Percentiles rank a stretch among this genome's conserved stretches.
These are phyloP conservation scores for Dunaliella primolecta DNA, from an alignment of 139 green algal genomes.

Conservation along the genomic window DNA sequence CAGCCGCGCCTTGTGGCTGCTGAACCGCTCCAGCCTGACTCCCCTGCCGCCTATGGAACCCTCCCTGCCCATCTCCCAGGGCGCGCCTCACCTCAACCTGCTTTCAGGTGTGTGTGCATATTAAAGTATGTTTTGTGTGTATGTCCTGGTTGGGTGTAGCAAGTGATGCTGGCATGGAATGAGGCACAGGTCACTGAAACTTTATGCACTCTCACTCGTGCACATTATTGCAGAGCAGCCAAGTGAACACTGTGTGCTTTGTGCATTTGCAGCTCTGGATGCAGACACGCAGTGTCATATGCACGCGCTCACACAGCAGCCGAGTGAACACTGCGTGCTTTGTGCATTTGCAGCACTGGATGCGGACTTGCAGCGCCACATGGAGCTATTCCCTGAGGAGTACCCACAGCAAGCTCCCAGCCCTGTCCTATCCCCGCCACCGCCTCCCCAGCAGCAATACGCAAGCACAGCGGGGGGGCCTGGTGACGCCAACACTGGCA, in stretches of 20 bases:
- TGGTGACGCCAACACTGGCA: too few species aligned
- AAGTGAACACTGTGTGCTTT: too few species aligned
- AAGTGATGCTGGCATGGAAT: too few species aligned
- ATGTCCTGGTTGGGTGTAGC: too few species aligned
- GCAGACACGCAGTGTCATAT: neutral
- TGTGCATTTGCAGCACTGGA: constrained; percentile 21
- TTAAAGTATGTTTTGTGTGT: too few species aligned
- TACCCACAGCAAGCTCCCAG: too few species aligned
- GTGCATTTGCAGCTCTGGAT: constrained; percentile 7
- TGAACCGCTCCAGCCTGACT: constrained; percentile 24
- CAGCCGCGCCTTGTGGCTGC: constrained; percentile 38
- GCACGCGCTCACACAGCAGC: neutral
- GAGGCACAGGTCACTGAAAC: too few species aligned
- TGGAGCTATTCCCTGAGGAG: constrained; percentile 45
- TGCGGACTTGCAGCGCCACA: constrained; percentile 28
- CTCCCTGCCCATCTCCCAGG: constrained; percentile 12
- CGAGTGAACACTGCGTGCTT: too few species aligned
- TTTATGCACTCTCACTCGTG: too few species aligned
- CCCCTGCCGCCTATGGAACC: constrained; percentile 32
- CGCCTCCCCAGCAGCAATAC: neutral
- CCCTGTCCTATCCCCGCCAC: constrained; percentile 13
- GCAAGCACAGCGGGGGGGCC: too few species aligned
- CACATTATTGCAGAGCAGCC: neutral
- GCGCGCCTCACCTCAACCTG: constrained; percentile 21
- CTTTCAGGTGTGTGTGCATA: constrained; percentile 24